Percentiles rank a stretch among this genome's conserved stretches.
These are phyloP conservation scores for Dendryphion nanum DNA, from an alignment of 2,329 filamentous ascomycete species.

Conservation along the genomic window DNA sequence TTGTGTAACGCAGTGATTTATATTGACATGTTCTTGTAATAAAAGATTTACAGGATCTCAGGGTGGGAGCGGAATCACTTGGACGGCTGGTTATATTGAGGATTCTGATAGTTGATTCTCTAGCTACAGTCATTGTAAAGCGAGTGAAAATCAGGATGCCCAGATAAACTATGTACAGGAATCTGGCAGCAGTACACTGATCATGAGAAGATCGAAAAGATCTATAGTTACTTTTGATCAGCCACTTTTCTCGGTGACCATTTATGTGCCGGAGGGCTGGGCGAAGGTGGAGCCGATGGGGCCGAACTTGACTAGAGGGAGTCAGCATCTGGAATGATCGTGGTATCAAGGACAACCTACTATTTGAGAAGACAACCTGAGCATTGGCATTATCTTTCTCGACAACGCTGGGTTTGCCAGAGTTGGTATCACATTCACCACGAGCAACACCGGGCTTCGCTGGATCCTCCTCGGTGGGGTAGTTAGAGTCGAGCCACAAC, in stretches of 20 bases:
- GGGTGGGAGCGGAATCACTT: too few relatives aligned
- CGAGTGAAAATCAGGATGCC: too few relatives aligned
- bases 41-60: too few relatives aligned
- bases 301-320: constrained; percentile 21
- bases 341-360: background rate
- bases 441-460: constrained; percentile 24
- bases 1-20: background rate
- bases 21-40: background rate
- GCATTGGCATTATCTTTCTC: constrained; percentile 20
- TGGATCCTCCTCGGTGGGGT: constrained; percentile 47
- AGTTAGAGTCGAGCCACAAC: constrained; percentile 70
- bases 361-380: constrained; percentile 25
- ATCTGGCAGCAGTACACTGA: too few relatives aligned
- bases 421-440: constrained; percentile 24
- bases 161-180: too few relatives aligned
- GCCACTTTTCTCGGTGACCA: too few relatives aligned
- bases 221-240: too few relatives aligned
- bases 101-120: too few relatives aligned
- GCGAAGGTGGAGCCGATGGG: constrained; percentile 29
- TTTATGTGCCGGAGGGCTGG: too few relatives aligned
- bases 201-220: too few relatives aligned
- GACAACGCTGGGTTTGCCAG: constrained; percentile 30
- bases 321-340: background rate
- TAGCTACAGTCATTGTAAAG: too few relatives aligned
- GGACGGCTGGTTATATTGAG: too few relatives aligned